Evolutionary conservation across 345 rosid species (phyloP), one percentile per base, ranked within the genome.

Genomic region (Rhodamnia rubescens): DNA sequence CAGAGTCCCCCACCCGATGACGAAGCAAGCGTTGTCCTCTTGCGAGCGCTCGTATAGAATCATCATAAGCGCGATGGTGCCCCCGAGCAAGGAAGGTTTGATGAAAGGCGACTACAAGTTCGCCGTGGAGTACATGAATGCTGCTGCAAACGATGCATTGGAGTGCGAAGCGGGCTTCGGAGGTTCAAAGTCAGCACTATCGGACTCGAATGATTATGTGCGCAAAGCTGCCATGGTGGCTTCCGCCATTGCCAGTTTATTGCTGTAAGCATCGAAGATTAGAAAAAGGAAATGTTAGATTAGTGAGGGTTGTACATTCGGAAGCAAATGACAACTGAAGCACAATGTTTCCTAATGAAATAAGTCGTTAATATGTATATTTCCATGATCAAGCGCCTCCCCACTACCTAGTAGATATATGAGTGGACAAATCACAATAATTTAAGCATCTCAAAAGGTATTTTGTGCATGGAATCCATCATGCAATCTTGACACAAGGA

Each of bases 21-120:
- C 89, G 75, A 85, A 85, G 69, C 83, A 11, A 5, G 55, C 86
- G 7, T 57, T 91, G 74, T 59, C 47, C 40, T 53, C 83, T 12
- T 91, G 91, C 83, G 80, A 16, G 54, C 26, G 3, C 2, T 22
- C 44, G 6, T 90, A 93, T 80, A 61, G 85, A 51, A 53, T 82
- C 8, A 89, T 89, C 13, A 55, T 89, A 18, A 69, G 85, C 27
- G 87, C 36, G 12, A 80, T 87, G 26, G 51, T 90, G 47, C 85
- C 84, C 1, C 61, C 40, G 12, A 59, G 89, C 8, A 83, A 50
- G 29, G 85, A 82, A 6, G 88, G 88, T 40, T 53, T 91, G 29
- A 15, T 49, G 36, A 84, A 82, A 78, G 90, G 89, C 6, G 29
- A 88, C 50, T 90, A 88, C 7, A 90, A 88, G 84, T 87, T 88